Conservation (phyloP, 2,329 filamentous ascomycete genomes). For the Talaromyces atroroseus region DNA sequence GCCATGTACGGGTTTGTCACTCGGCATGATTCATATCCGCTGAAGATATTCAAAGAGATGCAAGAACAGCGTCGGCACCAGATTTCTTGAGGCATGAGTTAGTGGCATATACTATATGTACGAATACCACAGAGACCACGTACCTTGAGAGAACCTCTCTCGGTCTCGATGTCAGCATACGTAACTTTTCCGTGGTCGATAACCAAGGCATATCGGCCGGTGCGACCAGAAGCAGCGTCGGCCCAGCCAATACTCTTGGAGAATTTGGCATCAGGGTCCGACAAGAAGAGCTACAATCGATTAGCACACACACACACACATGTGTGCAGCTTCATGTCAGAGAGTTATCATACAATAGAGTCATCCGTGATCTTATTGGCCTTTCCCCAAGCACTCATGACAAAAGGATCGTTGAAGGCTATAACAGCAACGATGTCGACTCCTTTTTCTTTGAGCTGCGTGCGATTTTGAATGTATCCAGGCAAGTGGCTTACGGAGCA, state of each 20-base stretch:
- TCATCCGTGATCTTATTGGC: constrained; percentile 73
- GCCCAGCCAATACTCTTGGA: constrained; percentile 73
- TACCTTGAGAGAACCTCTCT: constrained; percentile 37
- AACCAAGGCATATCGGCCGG: constrained; percentile 71
- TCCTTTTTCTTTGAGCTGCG: constrained; percentile 69
- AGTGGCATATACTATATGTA: not conserved
- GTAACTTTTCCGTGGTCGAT: constrained; percentile 77
- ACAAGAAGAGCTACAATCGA: constrained; percentile 61
- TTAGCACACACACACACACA: constrained; percentile 14
- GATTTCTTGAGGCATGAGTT: constrained; percentile 28
- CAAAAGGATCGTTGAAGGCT: constrained; percentile 76
- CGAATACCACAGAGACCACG: not conserved
- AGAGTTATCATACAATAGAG: constrained; percentile 48
- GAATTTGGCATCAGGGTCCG: constrained; percentile 67
- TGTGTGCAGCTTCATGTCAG: not conserved
- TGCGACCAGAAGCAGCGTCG: constrained; percentile 59
- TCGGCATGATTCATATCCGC: not conserved
- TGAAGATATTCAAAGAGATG: constrained; percentile 28
- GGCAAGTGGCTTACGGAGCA: constrained; percentile 78
- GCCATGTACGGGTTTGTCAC: not conserved
- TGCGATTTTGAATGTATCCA: constrained; percentile 67
- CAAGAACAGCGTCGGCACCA: constrained; percentile 34
- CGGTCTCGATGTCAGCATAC: constrained; percentile 70
- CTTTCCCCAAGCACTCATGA: constrained; percentile 88
- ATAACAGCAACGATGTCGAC: constrained; percentile 78